Percentiles rank a stretch among this genome's conserved stretches.
These are phyloP conservation scores for Ogataea parapolymorpha DNA, from an alignment of 805 yeast species.

Conservation along the genomic window DNA sequence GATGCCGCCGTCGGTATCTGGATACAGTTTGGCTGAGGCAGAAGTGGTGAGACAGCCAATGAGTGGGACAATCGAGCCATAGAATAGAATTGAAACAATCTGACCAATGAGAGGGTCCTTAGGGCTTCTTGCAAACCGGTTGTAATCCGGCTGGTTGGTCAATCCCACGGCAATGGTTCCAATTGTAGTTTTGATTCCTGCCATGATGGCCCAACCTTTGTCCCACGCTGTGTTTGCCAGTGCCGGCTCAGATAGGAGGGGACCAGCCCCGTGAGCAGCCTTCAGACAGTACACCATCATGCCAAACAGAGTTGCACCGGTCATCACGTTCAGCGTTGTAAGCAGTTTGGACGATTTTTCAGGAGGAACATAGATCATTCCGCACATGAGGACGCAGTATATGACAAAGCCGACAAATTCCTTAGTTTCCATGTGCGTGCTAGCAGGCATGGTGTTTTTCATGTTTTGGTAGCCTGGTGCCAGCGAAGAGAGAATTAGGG, in stretches of 20 bases:
- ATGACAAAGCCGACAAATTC: slow-evolving; percentile 42
- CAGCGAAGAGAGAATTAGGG: slow-evolving; percentile 37
- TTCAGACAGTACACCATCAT: slow-evolving; percentile 27
- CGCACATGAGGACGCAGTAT: slow-evolving; percentile 39
- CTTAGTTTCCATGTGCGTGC: slow-evolving; percentile 36
- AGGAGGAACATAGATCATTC: slow-evolving; percentile 26
- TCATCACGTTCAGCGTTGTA: slow-evolving; percentile 22
- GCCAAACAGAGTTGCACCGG: slow-evolving; percentile 26
- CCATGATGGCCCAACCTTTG: slow-evolving; percentile 42
- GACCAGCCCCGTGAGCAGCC: slow-evolving; percentile 31
- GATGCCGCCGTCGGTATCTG: slow-evolving; percentile 37
- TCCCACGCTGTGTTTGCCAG: slow-evolving; percentile 21
- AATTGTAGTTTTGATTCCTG: slow-evolving; percentile 38
- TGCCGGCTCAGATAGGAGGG: slow-evolving; percentile 18
- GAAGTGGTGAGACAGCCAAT: slow-evolving; percentile 48
- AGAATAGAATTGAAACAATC: slow-evolving; percentile 8
- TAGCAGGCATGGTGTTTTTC: slow-evolving; percentile 13
- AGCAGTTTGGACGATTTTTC: slow-evolving; percentile 27
- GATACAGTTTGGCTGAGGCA: slow-evolving; percentile 42
- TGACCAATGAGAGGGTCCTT: slow-evolving; percentile 21
- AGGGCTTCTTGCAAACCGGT: slow-evolving; percentile 31
- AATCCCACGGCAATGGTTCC: slow-evolving; percentile 39
- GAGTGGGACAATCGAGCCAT: slow-evolving; percentile 25
- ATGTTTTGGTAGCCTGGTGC: slow-evolving; percentile 34
- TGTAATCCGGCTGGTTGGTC: slow-evolving; percentile 40